phyloP scores from a whole-genome alignment of 306 rosid species.

The Glycyrrhiza uralensis region DNA sequence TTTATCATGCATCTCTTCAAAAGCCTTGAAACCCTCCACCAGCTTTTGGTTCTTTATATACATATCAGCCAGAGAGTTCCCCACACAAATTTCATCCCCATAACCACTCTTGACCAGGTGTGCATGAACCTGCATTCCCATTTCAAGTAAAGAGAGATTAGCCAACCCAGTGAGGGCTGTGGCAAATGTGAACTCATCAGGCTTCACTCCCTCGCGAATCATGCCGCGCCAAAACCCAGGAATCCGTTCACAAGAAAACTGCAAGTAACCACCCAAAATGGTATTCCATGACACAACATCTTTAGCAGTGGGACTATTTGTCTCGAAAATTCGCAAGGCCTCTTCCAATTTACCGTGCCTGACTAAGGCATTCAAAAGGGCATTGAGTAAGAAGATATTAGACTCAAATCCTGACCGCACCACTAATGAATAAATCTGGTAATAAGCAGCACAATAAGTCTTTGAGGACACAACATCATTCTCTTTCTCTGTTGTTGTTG shows the following conservation, averaged over 20 bases:
- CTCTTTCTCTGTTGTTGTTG: constrained; percentile 13
- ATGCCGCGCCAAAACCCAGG: constrained; percentile 56
- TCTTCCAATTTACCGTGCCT: constrained; percentile 52
- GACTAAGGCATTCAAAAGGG: constrained; percentile 50
- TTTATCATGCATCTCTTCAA: constrained; percentile 56
- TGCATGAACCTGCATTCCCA: constrained; percentile 68
- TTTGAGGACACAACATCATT: no score
- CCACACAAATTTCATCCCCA: constrained; percentile 59
- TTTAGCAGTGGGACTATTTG: constrained; percentile 26
- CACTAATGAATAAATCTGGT: constrained; percentile 54
- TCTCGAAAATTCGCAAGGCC: constrained; percentile 50
- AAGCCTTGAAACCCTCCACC: constrained; percentile 58
- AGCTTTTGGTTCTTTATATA: constrained; percentile 54
- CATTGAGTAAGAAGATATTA: constrained; percentile 53
- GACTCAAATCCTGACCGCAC: constrained; percentile 57
- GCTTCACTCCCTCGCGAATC: constrained; percentile 41
- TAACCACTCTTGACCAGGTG: constrained; percentile 59
- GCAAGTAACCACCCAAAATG: constrained; percentile 63
- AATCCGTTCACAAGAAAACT: constrained; percentile 35
- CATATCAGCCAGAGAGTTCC: constrained; percentile 67
- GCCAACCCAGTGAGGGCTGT: constrained; percentile 63
- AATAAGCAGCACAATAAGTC: no score
- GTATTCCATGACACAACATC: constrained; percentile 77
- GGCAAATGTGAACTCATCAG: constrained; percentile 62
- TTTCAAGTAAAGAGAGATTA: constrained; percentile 41